phyloP scores from a whole-genome alignment of 2,329 filamentous ascomycete species.

The Pyricularia sp. region DNA sequence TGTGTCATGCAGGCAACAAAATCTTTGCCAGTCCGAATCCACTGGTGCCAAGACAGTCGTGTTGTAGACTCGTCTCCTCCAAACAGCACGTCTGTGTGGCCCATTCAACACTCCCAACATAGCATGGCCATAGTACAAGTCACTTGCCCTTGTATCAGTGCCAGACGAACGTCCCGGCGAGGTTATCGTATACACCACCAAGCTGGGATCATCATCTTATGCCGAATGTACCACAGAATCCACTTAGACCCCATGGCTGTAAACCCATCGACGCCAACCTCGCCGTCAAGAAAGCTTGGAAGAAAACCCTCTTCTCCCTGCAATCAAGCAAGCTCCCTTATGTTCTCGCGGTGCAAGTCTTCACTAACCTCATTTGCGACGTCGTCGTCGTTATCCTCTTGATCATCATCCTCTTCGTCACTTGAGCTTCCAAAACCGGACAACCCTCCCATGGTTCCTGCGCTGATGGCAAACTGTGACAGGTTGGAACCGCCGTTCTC shows the following conservation, averaged over 20 bases:
- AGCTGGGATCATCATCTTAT: not conserved
- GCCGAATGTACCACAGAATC: not conserved
- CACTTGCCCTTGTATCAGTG: not conserved
- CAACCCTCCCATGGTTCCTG: conserved; percentile 50
- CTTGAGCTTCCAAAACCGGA: conserved; percentile 93
- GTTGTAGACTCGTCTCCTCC: not conserved
- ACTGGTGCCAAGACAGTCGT: not conserved
- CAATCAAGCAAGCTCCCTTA: not conserved
- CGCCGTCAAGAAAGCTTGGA: not conserved
- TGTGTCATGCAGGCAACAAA: not conserved
- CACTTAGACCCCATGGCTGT: not conserved
- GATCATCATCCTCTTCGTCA: conserved; percentile 92
- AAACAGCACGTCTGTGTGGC: not conserved
- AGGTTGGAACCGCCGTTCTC: conserved; percentile 56
- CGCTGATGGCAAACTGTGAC: conserved; percentile 53
- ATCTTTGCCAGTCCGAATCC: not conserved
- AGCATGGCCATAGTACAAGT: not conserved
- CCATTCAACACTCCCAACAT: not conserved
- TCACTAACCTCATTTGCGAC: conserved; percentile 57
- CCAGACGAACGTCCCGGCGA: not conserved
- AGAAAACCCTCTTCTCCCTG: not conserved
- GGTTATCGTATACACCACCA: not conserved
- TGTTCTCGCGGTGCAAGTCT: conserved; percentile 8
- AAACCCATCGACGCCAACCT: not conserved
- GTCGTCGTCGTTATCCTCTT: conserved; percentile 75